Evolutionary conservation across 78 protist species (phyloP), one percentile per base, ranked within the genome.

Genomic region (Emiliania huxleyi): DNA sequence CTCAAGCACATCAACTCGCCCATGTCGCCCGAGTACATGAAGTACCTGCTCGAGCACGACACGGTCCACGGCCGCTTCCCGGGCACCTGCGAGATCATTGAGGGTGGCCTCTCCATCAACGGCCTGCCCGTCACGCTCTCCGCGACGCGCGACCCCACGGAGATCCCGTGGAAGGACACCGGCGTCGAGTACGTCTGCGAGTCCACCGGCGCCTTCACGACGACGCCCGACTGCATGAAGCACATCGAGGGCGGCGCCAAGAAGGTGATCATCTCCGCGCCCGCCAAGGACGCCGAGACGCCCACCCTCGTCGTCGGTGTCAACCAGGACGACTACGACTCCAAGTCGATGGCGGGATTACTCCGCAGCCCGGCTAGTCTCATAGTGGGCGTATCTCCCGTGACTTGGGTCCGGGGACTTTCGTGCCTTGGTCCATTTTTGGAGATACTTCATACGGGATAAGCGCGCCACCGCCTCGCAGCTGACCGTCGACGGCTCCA

Each of bases 181-280:
- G 85, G 85, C 75, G 98, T 93, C 83, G 96, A 95, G 35, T 87
- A 92, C 95, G 98, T 99, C 56, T 96, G 98, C 48, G 99, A 99
- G 96, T 97, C 99, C 43, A 98, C 99, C 45, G 99, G 99, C 62
- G 96, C 98, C 45, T 99, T 98, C 98, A 95, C 96, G 69, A 48
- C 94, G 92, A 92, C 77, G 38, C 99, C 84, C 49, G 91, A 49
- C 69, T 98, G 98, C 69, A 40, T 52, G 55, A 91, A 46, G 42
- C 99, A 98, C 90, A 56, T 97, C 77, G 94, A 49, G 90, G 99
- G 95, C 37, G 93, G 87, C 29, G 99, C 99, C 95, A 98, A 99
- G 97, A 95, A 96, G 94, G 99, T 99, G 77, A 77, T 99, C 97
- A 98, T 99, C 99, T 90, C 99, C 23, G 99, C 99, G 4, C 99